Evolutionary conservation across 495 filamentous ascomycete species (phyloP).

Genomic region (Annulohypoxylon nitens): DNA sequence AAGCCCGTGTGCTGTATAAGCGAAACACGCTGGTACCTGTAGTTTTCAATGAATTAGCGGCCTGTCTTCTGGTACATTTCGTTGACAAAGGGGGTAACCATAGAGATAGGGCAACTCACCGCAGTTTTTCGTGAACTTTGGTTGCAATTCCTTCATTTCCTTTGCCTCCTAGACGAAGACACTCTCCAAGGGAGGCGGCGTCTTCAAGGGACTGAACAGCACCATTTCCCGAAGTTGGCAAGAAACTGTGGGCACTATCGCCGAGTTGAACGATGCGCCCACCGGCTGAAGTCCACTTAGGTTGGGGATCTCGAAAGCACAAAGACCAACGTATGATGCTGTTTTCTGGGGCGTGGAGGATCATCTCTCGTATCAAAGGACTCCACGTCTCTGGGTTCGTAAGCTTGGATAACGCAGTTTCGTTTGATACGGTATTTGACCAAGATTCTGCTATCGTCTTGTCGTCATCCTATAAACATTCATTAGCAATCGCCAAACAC

Average conservation of each 20-base stretch:
- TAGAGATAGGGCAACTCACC: conserved; percentile 24
- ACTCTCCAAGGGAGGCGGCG: conserved; percentile 69
- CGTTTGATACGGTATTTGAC: conserved; percentile 30
- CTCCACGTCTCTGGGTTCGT: conserved; percentile 68
- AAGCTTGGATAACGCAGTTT: conserved; percentile 2
- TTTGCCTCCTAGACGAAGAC: conserved; percentile 63
- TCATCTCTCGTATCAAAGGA: conserved; percentile 63
- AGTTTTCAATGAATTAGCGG: background rate
- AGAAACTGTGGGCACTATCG: conserved; percentile 75
- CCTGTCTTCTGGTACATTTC: background rate
- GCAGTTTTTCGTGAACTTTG: conserved; percentile 53
- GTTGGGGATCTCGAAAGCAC: conserved; percentile 71
- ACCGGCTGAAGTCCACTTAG: conserved; percentile 68
- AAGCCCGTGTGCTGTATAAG: conserved; percentile 61
- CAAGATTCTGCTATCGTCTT: conserved; percentile 10
- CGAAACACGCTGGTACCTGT: conserved; percentile 57
- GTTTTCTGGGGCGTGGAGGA: conserved; percentile 65
- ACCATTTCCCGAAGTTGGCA: conserved; percentile 72
- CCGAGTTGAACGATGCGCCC: conserved; percentile 69
- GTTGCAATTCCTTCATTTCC: conserved; percentile 49
- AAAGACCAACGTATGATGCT: conserved; percentile 74
- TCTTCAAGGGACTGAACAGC: conserved; percentile 77
- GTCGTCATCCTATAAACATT: conserved; percentile 15
- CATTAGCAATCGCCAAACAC: background rate
- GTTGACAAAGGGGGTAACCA: background rate